Evolutionary conservation across 2,329 filamentous ascomycete genomes (phyloP).

Genomic region (Alternaria sp.): DNA sequence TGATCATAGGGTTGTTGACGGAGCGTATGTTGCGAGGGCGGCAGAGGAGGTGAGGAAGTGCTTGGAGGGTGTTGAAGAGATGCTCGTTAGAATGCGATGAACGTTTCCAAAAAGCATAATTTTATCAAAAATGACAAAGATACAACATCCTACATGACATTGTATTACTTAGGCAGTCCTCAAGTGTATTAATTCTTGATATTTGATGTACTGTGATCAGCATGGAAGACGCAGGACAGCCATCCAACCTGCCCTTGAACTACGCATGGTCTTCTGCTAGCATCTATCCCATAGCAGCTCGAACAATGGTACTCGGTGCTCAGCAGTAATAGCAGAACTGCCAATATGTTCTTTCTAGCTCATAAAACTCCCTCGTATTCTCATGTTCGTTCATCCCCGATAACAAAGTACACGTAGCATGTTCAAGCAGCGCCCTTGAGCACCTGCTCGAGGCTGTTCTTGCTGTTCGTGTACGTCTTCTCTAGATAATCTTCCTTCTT

Average conservation of each 20-base stretch:
- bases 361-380: not conserved
- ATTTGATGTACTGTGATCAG: not conserved
- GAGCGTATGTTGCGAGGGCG: slow-evolving; percentile 91
- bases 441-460: slow-evolving; percentile 89
- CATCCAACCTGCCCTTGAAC: not conserved
- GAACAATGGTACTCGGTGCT: not conserved
- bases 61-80: slow-evolving; percentile 84
- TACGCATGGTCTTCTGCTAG: not conserved
- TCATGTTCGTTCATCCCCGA: not conserved
- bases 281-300: not conserved
- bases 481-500: slow-evolving; percentile 94
- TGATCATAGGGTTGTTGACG: slow-evolving; percentile 93
- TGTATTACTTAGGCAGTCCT: not conserved
- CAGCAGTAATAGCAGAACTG: not conserved
- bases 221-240: not conserved
- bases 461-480: slow-evolving; percentile 93
- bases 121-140: not conserved
- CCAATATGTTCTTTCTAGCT: not conserved
- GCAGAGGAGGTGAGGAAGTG: slow-evolving; percentile 80
- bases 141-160: not conserved
- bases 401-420: slow-evolving; percentile 3
- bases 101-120: not conserved
- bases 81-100: slow-evolving; percentile 72
- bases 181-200: not conserved
- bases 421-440: slow-evolving; percentile 60